Conservation (phyloP, 78 protist genomes). For the Pelomyxa schiedti region DNA sequence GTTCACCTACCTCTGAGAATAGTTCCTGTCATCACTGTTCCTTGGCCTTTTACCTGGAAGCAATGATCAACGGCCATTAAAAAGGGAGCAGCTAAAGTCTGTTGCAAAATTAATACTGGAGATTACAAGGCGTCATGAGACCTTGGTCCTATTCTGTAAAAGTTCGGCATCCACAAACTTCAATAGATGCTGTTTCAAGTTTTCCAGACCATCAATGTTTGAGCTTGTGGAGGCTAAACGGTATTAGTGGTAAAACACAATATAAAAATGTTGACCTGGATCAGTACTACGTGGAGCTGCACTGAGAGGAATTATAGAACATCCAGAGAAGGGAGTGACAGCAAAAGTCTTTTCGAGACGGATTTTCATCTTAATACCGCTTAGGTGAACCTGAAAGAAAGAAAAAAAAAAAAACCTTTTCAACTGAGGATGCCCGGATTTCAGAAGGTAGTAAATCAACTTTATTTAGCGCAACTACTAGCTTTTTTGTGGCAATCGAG, state of each 20-base stretch:
- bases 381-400: neutral
- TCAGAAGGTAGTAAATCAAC: conserved; percentile 60
- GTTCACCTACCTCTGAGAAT: conserved; percentile 69
- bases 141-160: no score
- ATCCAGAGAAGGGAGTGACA: conserved; percentile 28
- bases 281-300: conserved; percentile 43
- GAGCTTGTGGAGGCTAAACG: no score
- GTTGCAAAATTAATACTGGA: no score
- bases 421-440: conserved; percentile 27
- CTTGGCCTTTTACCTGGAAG: conserved; percentile 88
- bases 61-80: conserved; percentile 92
- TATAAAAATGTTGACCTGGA: no score
- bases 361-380: neutral
- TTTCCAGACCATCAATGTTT: no score
- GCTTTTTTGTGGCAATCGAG: conserved; percentile 61
- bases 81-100: no score
- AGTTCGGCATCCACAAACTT: no score
- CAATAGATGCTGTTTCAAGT: no score
- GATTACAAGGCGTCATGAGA: no score
- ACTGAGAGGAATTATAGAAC: conserved; percentile 39
- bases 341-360: no score
- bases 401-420: conserved; percentile 15
- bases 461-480: conserved; percentile 86
- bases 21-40: conserved; percentile 92
- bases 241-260: no score